These are phyloP conservation scores for Fusarium sp. DNA, from an alignment of 2,329 filamentous ascomycete genomes.

Conservation along the genomic window DNA sequence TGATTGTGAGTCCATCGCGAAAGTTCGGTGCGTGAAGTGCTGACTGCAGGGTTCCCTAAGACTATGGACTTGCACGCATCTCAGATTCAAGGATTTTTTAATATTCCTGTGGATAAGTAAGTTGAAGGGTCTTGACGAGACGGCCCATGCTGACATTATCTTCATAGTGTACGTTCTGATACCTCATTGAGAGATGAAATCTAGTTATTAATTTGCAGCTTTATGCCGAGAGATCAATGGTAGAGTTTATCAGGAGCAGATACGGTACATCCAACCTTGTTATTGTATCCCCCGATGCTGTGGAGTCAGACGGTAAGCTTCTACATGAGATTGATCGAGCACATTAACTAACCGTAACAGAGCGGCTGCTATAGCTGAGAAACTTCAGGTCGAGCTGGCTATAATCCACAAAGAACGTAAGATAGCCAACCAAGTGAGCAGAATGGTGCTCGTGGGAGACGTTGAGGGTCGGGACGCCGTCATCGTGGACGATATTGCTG, in stretches of 20 bases:
- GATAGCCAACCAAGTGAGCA: constrained; percentile 82
- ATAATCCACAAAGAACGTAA: constrained; percentile 96
- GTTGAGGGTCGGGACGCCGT: constrained; percentile 90
- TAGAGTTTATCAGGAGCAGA: constrained; percentile 89
- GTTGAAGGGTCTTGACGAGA: neutral
- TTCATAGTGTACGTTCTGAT: neutral
- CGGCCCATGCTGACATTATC: neutral
- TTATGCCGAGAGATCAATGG: constrained; percentile 89
- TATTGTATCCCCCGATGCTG: constrained; percentile 90
- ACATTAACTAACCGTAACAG: constrained; percentile 65
- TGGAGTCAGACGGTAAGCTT: constrained; percentile 70
- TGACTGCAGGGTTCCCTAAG: too few species aligned
- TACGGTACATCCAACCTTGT: constrained; percentile 76
- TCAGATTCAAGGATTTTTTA: constrained; percentile 96
- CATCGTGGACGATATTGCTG: constrained; percentile 96
- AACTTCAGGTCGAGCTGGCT: constrained; percentile 87
- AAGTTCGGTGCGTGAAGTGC: too few species aligned
- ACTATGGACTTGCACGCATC: constrained; percentile 96
- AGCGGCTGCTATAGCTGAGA: constrained; percentile 90
- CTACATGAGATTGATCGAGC: too few species aligned
- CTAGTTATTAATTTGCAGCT: constrained; percentile 60
- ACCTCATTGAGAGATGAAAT: neutral
- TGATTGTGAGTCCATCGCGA: too few species aligned
- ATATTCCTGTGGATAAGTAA: constrained; percentile 69
- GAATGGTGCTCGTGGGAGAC: constrained; percentile 90